These are phyloP conservation scores for Solanum chaucha DNA, from an alignment of 257 asterid species.

Conservation along the genomic window DNA sequence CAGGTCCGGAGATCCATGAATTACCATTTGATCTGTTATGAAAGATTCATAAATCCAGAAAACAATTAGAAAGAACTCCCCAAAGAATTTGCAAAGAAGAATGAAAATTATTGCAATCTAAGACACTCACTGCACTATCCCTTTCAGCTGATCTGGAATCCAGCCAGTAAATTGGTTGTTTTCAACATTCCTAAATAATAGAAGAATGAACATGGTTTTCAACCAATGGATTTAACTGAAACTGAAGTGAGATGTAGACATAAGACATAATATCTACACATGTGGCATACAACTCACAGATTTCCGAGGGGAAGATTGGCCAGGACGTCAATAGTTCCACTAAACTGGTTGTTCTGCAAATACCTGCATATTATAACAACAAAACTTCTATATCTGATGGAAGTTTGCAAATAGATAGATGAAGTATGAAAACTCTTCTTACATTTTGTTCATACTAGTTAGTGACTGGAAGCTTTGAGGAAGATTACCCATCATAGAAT, in stretches of 20 bases:
- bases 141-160: conserved; percentile 62
- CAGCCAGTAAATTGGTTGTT: conserved; percentile 87
- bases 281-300: conserved; percentile 41
- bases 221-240: neutral
- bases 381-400: neutral
- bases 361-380: conserved; percentile 41
- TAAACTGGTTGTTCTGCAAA: conserved; percentile 86
- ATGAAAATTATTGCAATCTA: neutral
- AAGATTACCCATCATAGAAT: conserved; percentile 61
- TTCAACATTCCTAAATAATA: conserved; percentile 54
- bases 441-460: conserved; percentile 51
- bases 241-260: neutral
- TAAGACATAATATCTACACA: neutral
- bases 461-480: conserved; percentile 61
- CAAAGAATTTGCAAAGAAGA: neutral
- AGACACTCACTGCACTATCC: conserved; percentile 56
- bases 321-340: conserved; percentile 82
- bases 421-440: conserved; percentile 15
- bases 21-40: conserved; percentile 61
- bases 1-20: conserved; percentile 42
- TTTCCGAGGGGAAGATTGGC: conserved; percentile 73
- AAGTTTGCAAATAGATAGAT: neutral
- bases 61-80: neutral
- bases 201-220: neutral
- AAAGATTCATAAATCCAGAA: neutral